Evolutionary conservation across 2,329 filamentous ascomycete species (phyloP), one percentile per base, ranked within the genome.

Genomic region (Alternaria sp.): DNA sequence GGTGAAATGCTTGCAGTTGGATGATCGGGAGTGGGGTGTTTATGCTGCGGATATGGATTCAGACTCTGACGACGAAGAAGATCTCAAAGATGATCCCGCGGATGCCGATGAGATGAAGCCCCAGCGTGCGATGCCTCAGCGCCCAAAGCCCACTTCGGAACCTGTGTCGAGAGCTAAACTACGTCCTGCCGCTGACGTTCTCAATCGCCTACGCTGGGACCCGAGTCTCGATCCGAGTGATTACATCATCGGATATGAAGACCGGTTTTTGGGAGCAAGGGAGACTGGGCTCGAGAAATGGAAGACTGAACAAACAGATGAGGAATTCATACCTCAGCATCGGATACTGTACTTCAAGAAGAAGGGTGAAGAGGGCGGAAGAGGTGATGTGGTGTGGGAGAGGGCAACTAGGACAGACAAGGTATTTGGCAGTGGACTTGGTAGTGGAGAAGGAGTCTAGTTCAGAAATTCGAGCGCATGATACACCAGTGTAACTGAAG

Each of bases 241-340:
- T 49, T 85, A 81, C 64, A 73, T 84, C 11, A 80, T 86, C 29
- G 84, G 83, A 3, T 86, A 85, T 58, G 73, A 82, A 23, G 84
- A 86, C 66, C 78, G 83, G 9, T 86, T 86, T 54, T 66, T 80
- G 10, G 83, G 82, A 0, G 75, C 80, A 21, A 76, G 80, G 55
- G 84, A 85, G 71, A 79, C 80, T 10, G 66, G 73, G 8, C 70
- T 85, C 3, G 77, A 79, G 44, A 77, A 74, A n/a, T 86, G 84
- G 84, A 82, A 84, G 65, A 80, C 76, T 17, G 83, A 84, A 46
- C 79, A 80, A 31, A 85, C 83, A 9, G 78, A 85, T 28, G 83
- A 85, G 58, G 83, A 86, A 45, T 86, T 85, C 55, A 84, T 86
- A 55, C 84, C 84, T 3, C 79, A 82, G 62, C 83, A 86, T 72